Evolutionary conservation across 2,329 filamentous ascomycete species (phyloP).

Genomic region (Aspergillus sp.): DNA sequence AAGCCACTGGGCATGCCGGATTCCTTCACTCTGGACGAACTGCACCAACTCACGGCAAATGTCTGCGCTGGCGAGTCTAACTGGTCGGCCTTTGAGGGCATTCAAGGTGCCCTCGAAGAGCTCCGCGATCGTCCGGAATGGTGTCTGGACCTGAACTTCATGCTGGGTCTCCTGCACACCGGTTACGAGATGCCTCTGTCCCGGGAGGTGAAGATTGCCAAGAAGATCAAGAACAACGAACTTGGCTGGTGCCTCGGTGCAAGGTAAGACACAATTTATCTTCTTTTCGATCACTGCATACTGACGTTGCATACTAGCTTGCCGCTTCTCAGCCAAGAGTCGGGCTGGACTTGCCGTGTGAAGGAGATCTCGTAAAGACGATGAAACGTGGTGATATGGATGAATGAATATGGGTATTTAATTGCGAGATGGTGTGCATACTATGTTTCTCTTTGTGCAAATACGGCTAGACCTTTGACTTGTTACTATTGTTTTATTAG

Average conservation of each 20-base stretch:
- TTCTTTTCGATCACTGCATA: conserved; percentile 13
- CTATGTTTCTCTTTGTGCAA: conserved; percentile 27
- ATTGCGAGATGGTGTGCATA: conserved; percentile 23
- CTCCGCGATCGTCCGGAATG: conserved; percentile 80
- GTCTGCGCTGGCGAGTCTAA: conserved; percentile 76
- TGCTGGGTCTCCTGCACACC: conserved; percentile 87
- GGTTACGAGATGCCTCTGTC: conserved; percentile 98
- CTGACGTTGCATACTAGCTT: conserved; percentile 56
- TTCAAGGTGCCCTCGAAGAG: conserved; percentile 77
- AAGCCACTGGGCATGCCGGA: conserved; percentile 97
- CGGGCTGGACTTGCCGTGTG: conserved; percentile 88
- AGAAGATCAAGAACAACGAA: conserved; percentile 98
- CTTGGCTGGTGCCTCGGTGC: conserved; percentile 97
- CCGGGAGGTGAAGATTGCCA: conserved; percentile 93
- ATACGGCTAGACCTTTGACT: conserved; percentile 21
- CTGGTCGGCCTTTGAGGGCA: conserved; percentile 77
- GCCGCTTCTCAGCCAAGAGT: conserved; percentile 75
- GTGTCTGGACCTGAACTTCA: conserved; percentile 95
- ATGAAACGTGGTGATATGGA: conserved; percentile 17
- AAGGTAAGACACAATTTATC: conserved; percentile 60
- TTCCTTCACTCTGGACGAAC: conserved; percentile 86
- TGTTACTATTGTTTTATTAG: conserved; percentile 9
- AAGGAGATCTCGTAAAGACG: conserved; percentile 64
- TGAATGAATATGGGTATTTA: conserved; percentile 13
- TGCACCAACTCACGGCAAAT: conserved; percentile 78